Base-by-base conservation (phyloP, 148 eudicot genomes). In the Rhododendron williamsianum region DNA sequence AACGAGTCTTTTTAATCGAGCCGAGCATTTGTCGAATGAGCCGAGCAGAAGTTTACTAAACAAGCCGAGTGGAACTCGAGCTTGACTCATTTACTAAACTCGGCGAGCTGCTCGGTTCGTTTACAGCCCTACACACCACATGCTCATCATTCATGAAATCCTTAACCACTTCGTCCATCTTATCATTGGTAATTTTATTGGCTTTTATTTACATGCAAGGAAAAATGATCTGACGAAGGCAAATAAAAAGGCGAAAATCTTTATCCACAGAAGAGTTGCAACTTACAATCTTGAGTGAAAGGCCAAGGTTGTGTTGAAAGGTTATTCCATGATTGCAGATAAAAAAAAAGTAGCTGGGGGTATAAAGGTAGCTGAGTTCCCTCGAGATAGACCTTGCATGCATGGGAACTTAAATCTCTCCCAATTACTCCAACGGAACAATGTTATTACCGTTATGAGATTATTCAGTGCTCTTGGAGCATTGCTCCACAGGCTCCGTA, bases 371-470 rank as follows among this genome's bases (percentile, higher is more conserved):
- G 83, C 46, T 81, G 48, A 25, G 73, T 21, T 27, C 81, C 41
- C 46, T 33, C 2, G 78, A 69, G 88, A 86, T 76, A 86, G 6
- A 18, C 8, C 23, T 73, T 9, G 35, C 87, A 86, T 77, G 85
- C 77, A 82, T 4, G 43, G 3, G 43, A 83, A 35, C 85, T 83
- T 83, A 81, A 82, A 86, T 51, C 52, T 38, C 38, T 58, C 82
- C 88, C 88, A 78, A 48, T 85, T 48, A 63, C 79, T 58, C n/a
- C 65, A 18, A 18, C 63, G 23, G 9, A 56, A 10, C 6, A 18
- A 56, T 18, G 49, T 46, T 46, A 56, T 4, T 56, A 18, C 6
- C 1, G 19, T 56, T 56, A 4, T 8, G 9, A 56, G 63, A 4
- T 4, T 56, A 56, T 56, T 18, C 21, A 0, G 58, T 52, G 58